These are phyloP conservation scores for Microsporum audouinii DNA, from an alignment of 2,329 filamentous ascomycete genomes.

Conservation along the genomic window DNA sequence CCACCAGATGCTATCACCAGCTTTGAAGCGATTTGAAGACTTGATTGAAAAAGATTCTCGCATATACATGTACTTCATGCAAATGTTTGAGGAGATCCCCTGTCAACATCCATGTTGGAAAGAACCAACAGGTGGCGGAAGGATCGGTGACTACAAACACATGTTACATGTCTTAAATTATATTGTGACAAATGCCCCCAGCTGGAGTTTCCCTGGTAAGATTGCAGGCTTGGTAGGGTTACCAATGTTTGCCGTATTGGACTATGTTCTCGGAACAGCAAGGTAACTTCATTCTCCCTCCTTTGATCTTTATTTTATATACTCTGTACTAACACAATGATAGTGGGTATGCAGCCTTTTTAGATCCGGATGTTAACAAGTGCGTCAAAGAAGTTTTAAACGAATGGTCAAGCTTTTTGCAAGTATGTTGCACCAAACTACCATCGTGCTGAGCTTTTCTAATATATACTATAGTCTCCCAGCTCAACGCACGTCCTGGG, in stretches of 20 bases:
- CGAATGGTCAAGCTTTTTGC: too few relatives aligned
- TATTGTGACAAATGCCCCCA: neutral
- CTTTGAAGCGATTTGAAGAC: too few relatives aligned
- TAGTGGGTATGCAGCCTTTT: too few relatives aligned
- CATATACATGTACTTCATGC: neutral
- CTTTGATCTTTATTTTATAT: neutral
- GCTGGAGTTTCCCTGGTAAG: neutral
- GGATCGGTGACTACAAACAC: neutral
- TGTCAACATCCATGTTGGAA: neutral
- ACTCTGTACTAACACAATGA: too few relatives aligned
- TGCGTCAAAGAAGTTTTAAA: too few relatives aligned
- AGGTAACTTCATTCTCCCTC: constrained; percentile 44
- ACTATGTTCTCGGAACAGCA: constrained; percentile 49
- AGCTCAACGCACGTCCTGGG: too few relatives aligned
- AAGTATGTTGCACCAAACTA: too few relatives aligned
- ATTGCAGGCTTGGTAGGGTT: constrained; percentile 40
- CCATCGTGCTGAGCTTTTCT: too few relatives aligned
- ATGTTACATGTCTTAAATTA: neutral
- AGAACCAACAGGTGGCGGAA: neutral
- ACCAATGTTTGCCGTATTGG: constrained; percentile 47
- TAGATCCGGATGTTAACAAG: too few relatives aligned
- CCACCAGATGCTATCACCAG: too few relatives aligned
- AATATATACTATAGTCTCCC: too few relatives aligned
- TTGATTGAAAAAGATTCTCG: neutral
- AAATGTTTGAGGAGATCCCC: neutral